Base-by-base conservation (phyloP, 768 basidiomycete genomes). In the Auriscalpium orientale region DNA sequence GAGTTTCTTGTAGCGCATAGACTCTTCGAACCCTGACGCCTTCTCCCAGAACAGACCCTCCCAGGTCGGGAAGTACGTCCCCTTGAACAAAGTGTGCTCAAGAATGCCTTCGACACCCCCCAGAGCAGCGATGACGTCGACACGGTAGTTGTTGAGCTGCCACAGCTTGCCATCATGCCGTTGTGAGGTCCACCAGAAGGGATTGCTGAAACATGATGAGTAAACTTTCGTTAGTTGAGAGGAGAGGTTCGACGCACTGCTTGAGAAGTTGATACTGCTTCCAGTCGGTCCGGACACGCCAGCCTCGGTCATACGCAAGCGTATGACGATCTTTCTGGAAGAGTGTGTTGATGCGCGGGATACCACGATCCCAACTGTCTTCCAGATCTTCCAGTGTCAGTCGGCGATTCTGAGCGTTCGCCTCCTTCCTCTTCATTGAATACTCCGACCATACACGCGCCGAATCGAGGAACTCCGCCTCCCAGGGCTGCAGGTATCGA, bases 391-490 rank as follows among this genome's bases (percentile, higher is more conserved):
- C 97, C 18, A 99, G 77, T 2, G 97, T 99, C 54, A 99, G 78
- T 15, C 97, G 87, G 55, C 95, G 87, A 72, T 98, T 98, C 69
- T 97, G 93, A 1, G 97, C 95, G 61, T 94, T 97, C n/a, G 97
- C 97, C 68, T 99, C 97, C 71, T 98, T 98, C 64, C 97, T 78
- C 79, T 98, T 99, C 93, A 98, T 91, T 0, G 95, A 95, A 70
- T 99, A 99, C 70, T 99, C 97, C 0, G 88, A 91, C 97, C 97
- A 99, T 43, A 99, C 97, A 64, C 97, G 92, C 43, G 95, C 95
- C 2, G 95, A 98, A 67, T 99, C 97, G 57, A 97, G 70, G 76
- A 99, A 98, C 68, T 98, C 95, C 0, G 94, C 91, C 68, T 95
- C 92, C 95, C 95, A 98, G 10, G 95, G 94, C 64, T 95, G 91